phyloP scores from a whole-genome alignment of 2,329 filamentous ascomycete species.

The Fusarium pseudocircinatum region DNA sequence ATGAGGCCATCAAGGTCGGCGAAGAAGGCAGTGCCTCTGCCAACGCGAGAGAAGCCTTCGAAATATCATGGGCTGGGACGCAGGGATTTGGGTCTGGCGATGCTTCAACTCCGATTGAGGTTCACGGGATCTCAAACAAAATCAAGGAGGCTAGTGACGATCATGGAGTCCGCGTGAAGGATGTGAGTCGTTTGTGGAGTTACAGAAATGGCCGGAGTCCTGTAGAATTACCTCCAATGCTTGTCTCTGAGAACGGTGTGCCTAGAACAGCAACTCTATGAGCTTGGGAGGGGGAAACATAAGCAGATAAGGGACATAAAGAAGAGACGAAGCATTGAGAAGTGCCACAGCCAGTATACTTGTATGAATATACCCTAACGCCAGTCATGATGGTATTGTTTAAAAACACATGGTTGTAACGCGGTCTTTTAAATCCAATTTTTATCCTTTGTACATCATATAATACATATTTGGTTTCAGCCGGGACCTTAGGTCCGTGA shows the following conservation, averaged over 20 bases:
- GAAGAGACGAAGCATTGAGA: background rate
- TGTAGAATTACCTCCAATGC: slow-evolving; percentile 51
- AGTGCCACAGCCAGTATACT: background rate
- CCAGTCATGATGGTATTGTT: background rate
- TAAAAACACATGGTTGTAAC: background rate
- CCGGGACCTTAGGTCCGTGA: background rate
- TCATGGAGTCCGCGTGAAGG: slow-evolving; percentile 61
- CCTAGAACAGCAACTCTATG: slow-evolving; percentile 53
- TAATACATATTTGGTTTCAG: background rate
- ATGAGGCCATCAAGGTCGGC: slow-evolving; percentile 61
- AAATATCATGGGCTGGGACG: slow-evolving; percentile 58
- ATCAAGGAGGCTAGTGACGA: slow-evolving; percentile 42
- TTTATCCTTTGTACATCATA: background rate
- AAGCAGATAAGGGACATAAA: background rate
- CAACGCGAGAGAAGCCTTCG: slow-evolving; percentile 58
- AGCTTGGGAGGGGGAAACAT: background rate
- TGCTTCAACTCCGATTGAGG: slow-evolving; percentile 49
- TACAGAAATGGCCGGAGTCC: slow-evolving; percentile 70
- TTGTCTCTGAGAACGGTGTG: slow-evolving; percentile 50
- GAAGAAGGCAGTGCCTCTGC: slow-evolving; percentile 55
- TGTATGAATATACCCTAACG: background rate
- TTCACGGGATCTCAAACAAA: slow-evolving; percentile 47
- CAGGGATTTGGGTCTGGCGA: slow-evolving; percentile 50
- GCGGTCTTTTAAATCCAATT: background rate
- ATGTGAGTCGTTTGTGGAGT: slow-evolving; percentile 69